phyloP scores from a whole-genome alignment of 257 asterid species.

The Thymus mandschuricus region DNA sequence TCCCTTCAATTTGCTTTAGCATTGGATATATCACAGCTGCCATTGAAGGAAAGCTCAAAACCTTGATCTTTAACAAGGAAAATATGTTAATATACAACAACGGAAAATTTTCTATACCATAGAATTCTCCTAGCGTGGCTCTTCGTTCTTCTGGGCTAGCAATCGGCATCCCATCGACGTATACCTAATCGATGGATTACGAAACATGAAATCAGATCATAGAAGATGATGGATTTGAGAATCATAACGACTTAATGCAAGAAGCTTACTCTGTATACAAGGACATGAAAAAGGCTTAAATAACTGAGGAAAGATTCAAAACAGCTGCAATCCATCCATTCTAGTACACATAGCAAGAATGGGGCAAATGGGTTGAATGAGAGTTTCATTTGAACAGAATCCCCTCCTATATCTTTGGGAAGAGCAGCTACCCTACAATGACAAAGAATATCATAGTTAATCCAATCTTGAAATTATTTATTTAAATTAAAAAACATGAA shows the following conservation, averaged over 20 bases:
- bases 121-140: constrained; percentile 61
- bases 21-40: constrained; percentile 74
- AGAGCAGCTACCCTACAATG: constrained; percentile 62
- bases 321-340: constrained; percentile 71
- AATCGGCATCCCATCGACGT: constrained; percentile 58
- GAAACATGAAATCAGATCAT: too few species aligned
- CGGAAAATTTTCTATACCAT: constrained; percentile 28
- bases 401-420: constrained; percentile 52
- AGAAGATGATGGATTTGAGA: neutral
- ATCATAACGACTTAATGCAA: neutral
- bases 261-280: constrained; percentile 52
- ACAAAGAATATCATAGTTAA: neutral
- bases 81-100: neutral
- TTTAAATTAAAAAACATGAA: too few species aligned
- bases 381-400: constrained; percentile 56
- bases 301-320: constrained; percentile 49
- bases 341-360: constrained; percentile 50
- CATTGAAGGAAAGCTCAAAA: constrained; percentile 14
- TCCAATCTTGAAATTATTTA: neutral
- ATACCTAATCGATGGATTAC: constrained; percentile 38
- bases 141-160: constrained; percentile 54
- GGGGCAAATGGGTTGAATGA: constrained; percentile 58
- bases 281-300: constrained; percentile 64
- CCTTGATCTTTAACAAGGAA: too few species aligned
- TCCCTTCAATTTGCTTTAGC: constrained; percentile 62